phyloP scores from a whole-genome alignment of 2,329 filamentous ascomycete genomes.

The Cordyceps sp. region DNA sequence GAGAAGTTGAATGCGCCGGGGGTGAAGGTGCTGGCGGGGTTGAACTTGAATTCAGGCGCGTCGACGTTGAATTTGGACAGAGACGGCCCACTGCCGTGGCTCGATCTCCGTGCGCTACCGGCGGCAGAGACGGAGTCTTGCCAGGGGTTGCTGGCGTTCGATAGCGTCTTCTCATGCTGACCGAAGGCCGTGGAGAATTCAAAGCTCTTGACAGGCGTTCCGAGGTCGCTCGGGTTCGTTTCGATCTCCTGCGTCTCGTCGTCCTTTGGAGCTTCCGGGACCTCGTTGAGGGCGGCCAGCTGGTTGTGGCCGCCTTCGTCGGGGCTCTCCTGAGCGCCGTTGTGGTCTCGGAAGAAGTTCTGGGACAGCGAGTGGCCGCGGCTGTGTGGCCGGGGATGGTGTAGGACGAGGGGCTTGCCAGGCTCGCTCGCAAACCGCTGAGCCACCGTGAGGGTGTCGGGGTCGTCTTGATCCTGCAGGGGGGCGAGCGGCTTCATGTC shows the following conservation, averaged over 20 bases:
- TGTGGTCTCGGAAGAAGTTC: constrained; percentile 42
- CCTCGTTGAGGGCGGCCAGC: constrained; percentile 22
- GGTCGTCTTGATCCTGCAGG: constrained; percentile 24
- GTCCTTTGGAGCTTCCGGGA: constrained; percentile 21
- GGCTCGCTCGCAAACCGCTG: constrained; percentile 36
- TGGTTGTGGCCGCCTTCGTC: constrained; percentile 21
- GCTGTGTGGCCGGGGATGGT: constrained; percentile 60
- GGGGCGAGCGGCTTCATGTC: constrained; percentile 10
- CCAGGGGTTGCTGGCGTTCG: constrained; percentile 47
- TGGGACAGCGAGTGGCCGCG: constrained; percentile 56
- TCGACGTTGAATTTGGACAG: constrained; percentile 73
- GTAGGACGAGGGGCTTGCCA: constrained; percentile 39
- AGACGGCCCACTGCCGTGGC: constrained; percentile 52
- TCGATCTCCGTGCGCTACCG: constrained; percentile 20
- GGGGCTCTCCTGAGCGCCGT: constrained; percentile 23
- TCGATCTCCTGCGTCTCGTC: constrained; percentile 50
- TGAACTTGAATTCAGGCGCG: constrained; percentile 78
- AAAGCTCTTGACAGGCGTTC: constrained; percentile 40
- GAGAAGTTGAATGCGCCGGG: constrained; percentile 34
- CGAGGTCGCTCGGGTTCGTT: constrained; percentile 57
- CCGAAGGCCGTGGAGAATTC: constrained; percentile 26
- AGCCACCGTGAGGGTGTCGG: constrained; percentile 29
- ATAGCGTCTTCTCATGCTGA: constrained; percentile 37
- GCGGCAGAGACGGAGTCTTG: constrained; percentile 28
- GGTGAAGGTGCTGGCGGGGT: constrained; percentile 34